A percentile compares a stretch with the other conserved stretches of the same genome.
Conservation (phyloP, 345 rosid species). For the Ceriops zippeliana region DNA sequence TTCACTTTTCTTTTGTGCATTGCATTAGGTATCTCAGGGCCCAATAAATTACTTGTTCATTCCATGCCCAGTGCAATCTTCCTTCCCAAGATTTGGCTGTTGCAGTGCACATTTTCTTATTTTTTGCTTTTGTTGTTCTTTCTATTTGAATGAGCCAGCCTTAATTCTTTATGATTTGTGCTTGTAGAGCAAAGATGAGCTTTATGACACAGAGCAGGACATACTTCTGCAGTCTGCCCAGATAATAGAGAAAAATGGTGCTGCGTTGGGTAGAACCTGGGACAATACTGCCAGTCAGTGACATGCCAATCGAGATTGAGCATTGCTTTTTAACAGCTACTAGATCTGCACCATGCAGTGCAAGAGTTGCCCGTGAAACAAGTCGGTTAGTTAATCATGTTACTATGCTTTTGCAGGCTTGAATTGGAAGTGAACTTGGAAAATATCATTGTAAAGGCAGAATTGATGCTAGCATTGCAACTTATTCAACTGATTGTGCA, state of each 20-base stretch:
- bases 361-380: neutral
- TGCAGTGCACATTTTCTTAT: neutral
- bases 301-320: slow-evolving; percentile 2
- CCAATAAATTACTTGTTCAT: neutral
- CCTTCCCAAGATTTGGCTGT: neutral
- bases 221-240: slow-evolving; percentile 60
- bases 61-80: neutral
- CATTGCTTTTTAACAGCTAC: neutral
- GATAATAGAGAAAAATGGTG: slow-evolving; percentile 75
- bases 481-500: neutral
- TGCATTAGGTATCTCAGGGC: neutral
- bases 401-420: neutral
- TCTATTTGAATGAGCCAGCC: slow-evolving; percentile 1
- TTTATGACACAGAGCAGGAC: slow-evolving; percentile 61
- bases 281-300: slow-evolving; percentile 15
- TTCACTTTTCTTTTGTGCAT: neutral
- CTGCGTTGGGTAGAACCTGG: slow-evolving; percentile 49
- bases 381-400: neutral
- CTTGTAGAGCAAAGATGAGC: slow-evolving; percentile 64
- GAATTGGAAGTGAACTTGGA: neutral
- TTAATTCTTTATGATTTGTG: neutral
- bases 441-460: neutral
- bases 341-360: neutral
- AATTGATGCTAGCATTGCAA: neutral
- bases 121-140: neutral